Conservation (phyloP, 805 yeast species). For the Wickerhamomyces chambardii region DNA sequence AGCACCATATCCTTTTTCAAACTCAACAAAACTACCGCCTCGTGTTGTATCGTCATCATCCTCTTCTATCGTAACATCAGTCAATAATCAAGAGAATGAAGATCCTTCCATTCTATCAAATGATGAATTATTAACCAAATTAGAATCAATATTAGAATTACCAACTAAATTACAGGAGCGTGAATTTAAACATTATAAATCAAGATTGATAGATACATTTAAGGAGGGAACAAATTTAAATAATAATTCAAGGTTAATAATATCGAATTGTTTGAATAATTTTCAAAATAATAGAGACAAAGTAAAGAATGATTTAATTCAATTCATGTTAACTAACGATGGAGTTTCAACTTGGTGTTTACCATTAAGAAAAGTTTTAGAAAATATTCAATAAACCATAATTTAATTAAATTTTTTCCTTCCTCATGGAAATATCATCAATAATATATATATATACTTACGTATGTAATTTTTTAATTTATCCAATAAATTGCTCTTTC, state of each 20-base stretch:
- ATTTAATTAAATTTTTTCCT: too few relatives aligned
- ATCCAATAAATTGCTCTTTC: too few relatives aligned
- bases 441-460: too few relatives aligned
- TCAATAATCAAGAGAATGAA: background rate
- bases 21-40: too few relatives aligned
- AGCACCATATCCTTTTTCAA: too few relatives aligned
- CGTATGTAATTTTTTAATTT: too few relatives aligned
- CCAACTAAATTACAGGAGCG: constrained; percentile 26
- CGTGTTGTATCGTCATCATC: too few relatives aligned
- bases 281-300: constrained; percentile 11
- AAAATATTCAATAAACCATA: constrained; percentile 14
- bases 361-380: constrained; percentile 51
- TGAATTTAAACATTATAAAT: constrained; percentile 33
- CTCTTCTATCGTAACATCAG: too few relatives aligned
- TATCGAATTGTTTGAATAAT: constrained; percentile 17
- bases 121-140: constrained; percentile 10
- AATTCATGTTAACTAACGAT: constrained; percentile 48
- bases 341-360: constrained; percentile 60
- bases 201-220: constrained; percentile 26
- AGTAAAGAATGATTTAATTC: constrained; percentile 27
- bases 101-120: constrained; percentile 1
- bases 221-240: constrained; percentile 17
- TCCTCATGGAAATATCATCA: too few relatives aligned
- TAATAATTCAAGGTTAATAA: constrained; percentile 17
- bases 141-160: constrained; percentile 17